phyloP scores from a whole-genome alignment of 192 early-diverging fungal species.

The Funneliformis geosporum region DNA sequence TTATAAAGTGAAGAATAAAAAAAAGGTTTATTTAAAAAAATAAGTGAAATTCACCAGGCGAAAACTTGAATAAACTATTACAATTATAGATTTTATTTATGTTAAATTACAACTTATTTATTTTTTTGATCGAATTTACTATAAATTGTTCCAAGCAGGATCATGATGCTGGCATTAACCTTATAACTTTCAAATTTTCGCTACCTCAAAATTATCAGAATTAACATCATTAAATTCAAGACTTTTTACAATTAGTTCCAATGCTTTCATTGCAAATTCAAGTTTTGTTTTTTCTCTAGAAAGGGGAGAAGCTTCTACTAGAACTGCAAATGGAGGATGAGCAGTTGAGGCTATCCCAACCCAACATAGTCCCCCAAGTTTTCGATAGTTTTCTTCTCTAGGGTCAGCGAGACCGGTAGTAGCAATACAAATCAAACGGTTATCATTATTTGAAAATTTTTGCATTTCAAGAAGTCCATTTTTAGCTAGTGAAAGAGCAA shows the following conservation, averaged over 20 bases:
- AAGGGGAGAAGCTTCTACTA: not conserved
- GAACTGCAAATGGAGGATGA: not conserved
- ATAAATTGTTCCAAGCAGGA: no score
- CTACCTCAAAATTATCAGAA: no score
- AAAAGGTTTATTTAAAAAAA: no score
- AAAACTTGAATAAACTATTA: no score
- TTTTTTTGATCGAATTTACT: no score
- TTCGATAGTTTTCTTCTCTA: not conserved
- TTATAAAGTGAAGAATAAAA: no score
- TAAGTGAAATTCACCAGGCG: no score
- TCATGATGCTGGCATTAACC: no score
- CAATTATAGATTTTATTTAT: no score
- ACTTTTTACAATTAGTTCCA: not conserved
- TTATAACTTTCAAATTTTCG: no score
- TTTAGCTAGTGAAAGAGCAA: not conserved
- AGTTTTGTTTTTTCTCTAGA: constrained; percentile 10
- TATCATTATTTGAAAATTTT: not conserved
- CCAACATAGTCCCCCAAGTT: not conserved
- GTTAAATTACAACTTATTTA: no score
- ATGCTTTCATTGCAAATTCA: not conserved
- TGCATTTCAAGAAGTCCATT: not conserved
- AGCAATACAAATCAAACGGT: not conserved
- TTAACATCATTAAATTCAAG: no score
- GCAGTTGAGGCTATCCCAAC: not conserved
- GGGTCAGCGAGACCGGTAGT: not conserved